Percentiles rank a stretch among this genome's conserved stretches.
Evolutionary conservation across 306 rosid species (phyloP).

Genomic region (Senna siamea): DNA sequence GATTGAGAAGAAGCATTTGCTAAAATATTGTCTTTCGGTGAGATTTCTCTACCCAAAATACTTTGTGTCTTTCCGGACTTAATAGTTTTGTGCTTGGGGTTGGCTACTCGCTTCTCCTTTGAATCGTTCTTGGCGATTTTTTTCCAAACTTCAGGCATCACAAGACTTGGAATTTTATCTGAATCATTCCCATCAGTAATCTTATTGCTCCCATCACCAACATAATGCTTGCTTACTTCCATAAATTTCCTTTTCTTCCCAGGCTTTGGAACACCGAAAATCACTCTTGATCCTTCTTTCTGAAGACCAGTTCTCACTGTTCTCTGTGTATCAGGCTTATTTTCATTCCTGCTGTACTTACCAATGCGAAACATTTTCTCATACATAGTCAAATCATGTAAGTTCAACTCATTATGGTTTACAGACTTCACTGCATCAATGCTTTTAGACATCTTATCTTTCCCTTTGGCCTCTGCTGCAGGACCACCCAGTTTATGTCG

Average conservation of each 20-base stretch:
- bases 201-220: slow-evolving; percentile 58
- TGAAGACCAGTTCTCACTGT: slow-evolving; percentile 70
- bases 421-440: slow-evolving; percentile 47
- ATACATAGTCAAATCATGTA: slow-evolving; percentile 63
- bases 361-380: slow-evolving; percentile 80
- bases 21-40: slow-evolving; percentile 43
- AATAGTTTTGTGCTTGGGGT: slow-evolving; percentile 61
- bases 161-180: slow-evolving; percentile 55
- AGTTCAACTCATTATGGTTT: slow-evolving; percentile 54
- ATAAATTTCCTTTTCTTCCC: slow-evolving; percentile 96
- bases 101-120: slow-evolving; percentile 63
- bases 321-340: slow-evolving; percentile 58
- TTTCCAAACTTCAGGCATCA: slow-evolving; percentile 75
- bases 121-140: slow-evolving; percentile 59
- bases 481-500: slow-evolving; percentile 70
- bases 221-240: slow-evolving; percentile 98
- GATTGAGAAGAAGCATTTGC: slow-evolving; percentile 46
- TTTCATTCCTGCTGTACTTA: slow-evolving; percentile 61
- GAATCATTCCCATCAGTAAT: slow-evolving; percentile 65
- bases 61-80: slow-evolving; percentile 59
- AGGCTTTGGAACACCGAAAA: slow-evolving; percentile 93
- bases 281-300: slow-evolving; percentile 81
- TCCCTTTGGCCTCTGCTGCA: slow-evolving; percentile 59
- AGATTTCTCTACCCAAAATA: slow-evolving; percentile 47
- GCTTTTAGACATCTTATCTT: slow-evolving; percentile 53